Base-by-base conservation (phyloP, 352 stramenopile genomes). In the Phytophthora colocasiae region DNA sequence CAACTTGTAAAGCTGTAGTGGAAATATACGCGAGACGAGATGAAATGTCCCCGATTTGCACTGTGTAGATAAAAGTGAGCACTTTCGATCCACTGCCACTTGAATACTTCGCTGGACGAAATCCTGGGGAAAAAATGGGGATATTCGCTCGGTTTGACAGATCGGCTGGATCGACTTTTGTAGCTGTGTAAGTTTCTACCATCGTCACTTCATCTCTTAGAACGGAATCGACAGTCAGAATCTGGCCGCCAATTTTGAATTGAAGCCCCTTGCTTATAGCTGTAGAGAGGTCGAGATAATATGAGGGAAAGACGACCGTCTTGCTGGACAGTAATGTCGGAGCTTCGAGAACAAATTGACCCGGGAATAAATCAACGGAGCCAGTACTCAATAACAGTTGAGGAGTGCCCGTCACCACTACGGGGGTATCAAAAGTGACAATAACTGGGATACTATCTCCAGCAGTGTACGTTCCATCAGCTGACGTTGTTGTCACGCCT, bases 391-490 rank as follows among this genome's bases (percentile, higher is more conserved):
- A 51, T 12, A 81, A 19, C 15, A 93, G 39, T 22, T 75, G 58
- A 7, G 85, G 83, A 0, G 51, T 61, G 0, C 85, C 85, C 9
- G 72, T 78, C 10, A 92, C 86, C 1, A 90, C 71, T 1, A 94
- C 83, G 1, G 82, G 77, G 8, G 57, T 75, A 26, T 91, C 74
- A 31, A 94, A 90, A 1, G 50, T 68, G 9, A 92, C 78, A 15
- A 76, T 50, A 10, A 92, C 57, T n/a, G 83, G 63, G 22, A 94
- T 77, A 1, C 49, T 73, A 44, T 92, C 83, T 8, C 86, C 86
- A 7, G 81, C 80, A 10, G 83, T 90, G 71, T 94, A 94, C 2
- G 56, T 60, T 0, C 80, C 78, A 58, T 83, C 48, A 7, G 48
- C 41, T 22, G 51, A 72, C 0, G 64, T 43, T 10, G 83, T 63